Conservation (phyloP, 2,329 filamentous ascomycete genomes). For the Didymella exigua region DNA sequence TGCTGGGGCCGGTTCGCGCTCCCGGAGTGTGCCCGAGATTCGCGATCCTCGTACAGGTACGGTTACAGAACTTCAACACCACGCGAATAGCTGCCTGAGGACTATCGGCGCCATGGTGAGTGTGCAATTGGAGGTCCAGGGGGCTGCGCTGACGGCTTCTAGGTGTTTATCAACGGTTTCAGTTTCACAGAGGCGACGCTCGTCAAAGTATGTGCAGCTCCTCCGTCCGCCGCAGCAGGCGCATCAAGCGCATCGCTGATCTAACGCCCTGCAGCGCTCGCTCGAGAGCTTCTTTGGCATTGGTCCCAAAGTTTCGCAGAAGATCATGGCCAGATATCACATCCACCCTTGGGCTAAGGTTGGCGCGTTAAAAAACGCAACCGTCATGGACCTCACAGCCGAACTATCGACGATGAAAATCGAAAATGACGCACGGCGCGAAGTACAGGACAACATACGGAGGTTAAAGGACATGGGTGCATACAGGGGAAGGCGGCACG, state of each 20-base stretch:
- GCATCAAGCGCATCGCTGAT: constrained; percentile 25
- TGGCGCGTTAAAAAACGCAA: constrained; percentile 74
- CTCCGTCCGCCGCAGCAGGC: constrained; percentile 36
- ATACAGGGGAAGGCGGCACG: constrained; percentile 87
- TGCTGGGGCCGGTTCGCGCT: constrained; percentile 24
- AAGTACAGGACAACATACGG: constrained; percentile 83
- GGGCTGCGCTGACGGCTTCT: constrained; percentile 20
- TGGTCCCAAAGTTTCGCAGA: constrained; percentile 56
- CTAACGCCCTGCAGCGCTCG: constrained; percentile 59
- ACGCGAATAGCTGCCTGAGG: constrained; percentile 21
- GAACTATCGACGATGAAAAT: constrained; percentile 92
- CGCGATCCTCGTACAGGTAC: constrained; percentile 21
- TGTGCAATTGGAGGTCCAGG: constrained; percentile 1
- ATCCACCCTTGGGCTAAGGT: constrained; percentile 85
- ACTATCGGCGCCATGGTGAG: constrained; percentile 35
- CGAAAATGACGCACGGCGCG: constrained; percentile 81
- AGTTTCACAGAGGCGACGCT: constrained; percentile 84
- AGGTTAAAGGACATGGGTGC: constrained; percentile 88
- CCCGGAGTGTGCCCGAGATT: constrained; percentile 20
- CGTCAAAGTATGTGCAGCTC: constrained; percentile 69
- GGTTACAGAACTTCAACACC: constrained; percentile 26
- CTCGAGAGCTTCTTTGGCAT: constrained; percentile 59
- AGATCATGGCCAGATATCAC: constrained; percentile 84
- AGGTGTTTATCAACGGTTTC: constrained; percentile 86
- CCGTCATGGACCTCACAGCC: constrained; percentile 79